These are phyloP conservation scores for Zasmidium cellare DNA, from an alignment of 2,329 filamentous ascomycete species.

Conservation along the genomic window DNA sequence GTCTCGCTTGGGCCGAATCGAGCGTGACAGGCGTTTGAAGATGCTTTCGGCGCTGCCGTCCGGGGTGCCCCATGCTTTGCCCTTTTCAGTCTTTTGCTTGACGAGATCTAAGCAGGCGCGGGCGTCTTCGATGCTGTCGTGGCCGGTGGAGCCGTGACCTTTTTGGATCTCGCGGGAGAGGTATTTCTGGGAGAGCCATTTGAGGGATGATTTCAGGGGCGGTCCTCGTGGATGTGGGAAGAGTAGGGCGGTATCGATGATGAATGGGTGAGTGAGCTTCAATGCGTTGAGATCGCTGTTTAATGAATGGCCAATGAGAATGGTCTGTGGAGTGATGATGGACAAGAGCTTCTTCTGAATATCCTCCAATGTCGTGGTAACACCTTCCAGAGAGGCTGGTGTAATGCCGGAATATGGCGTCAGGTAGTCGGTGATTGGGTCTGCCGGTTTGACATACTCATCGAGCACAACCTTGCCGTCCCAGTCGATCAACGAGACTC, in stretches of 20 bases:
- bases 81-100: slow-evolving; percentile 94
- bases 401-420: slow-evolving; percentile 88
- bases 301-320: slow-evolving; percentile 78
- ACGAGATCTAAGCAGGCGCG: slow-evolving; percentile 88
- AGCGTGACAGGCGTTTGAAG: slow-evolving; percentile 71
- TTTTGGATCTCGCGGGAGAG: slow-evolving; percentile 86
- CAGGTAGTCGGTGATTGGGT: slow-evolving; percentile 88
- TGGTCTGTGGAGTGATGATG: slow-evolving; percentile 69
- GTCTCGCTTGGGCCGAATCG: slow-evolving; percentile 41
- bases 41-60: slow-evolving; percentile 82
- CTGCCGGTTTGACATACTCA: slow-evolving; percentile 85
- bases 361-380: slow-evolving; percentile 80
- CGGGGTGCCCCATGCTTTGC: slow-evolving; percentile 78
- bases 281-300: slow-evolving; percentile 83
- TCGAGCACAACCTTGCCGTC: slow-evolving; percentile 79
- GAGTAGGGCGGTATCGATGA: slow-evolving; percentile 86
- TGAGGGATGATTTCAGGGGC: slow-evolving; percentile 85
- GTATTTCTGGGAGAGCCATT: slow-evolving; percentile 85
- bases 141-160: slow-evolving; percentile 67
- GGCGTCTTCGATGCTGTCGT: slow-evolving; percentile 92
- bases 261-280: slow-evolving; percentile 84
- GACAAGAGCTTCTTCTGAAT: slow-evolving; percentile 74
- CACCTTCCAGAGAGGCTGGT: slow-evolving; percentile 73
- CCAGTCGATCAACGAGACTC: slow-evolving; percentile 86
- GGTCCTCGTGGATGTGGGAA: slow-evolving; percentile 89